Conservation (phyloP, 768 basidiomycete species). For the Auriscalpium microsporum region DNA sequence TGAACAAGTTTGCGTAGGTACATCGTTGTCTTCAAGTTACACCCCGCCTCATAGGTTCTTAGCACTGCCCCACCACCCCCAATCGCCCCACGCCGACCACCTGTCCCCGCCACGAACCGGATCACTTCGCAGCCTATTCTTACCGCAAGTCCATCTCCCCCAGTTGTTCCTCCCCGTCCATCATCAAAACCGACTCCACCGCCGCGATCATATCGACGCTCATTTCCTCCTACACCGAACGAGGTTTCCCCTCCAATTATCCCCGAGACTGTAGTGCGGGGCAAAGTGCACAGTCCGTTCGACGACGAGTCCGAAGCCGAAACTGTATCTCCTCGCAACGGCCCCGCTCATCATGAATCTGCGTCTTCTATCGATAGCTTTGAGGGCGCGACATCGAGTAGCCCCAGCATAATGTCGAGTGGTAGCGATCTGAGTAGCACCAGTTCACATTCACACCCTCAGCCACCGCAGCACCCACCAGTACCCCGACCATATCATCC, state of each 20-base stretch:
- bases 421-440: constrained; percentile 24
- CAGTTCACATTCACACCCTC: neutral
- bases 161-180: neutral
- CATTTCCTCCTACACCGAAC: neutral
- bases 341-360: neutral
- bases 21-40: neutral
- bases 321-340: neutral
- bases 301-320: constrained; percentile 1
- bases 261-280: neutral
- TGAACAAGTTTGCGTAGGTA: constrained; percentile 1
- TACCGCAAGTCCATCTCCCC: neutral
- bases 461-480: neutral
- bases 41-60: neutral
- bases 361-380: constrained; percentile 5
- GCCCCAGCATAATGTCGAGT: constrained; percentile 33
- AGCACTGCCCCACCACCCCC: neutral
- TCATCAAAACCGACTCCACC: neutral
- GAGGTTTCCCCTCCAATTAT: neutral
- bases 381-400: constrained; percentile 20
- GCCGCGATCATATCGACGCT: neutral
- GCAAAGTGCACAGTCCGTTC: neutral
- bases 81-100: neutral
- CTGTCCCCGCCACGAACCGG: neutral
- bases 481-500: neutral
- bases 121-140: neutral